Percentiles rank a stretch among this genome's conserved stretches.
phyloP scores from a whole-genome alignment of 768 basidiomycete genomes.

The Rhizopogon rudus region DNA sequence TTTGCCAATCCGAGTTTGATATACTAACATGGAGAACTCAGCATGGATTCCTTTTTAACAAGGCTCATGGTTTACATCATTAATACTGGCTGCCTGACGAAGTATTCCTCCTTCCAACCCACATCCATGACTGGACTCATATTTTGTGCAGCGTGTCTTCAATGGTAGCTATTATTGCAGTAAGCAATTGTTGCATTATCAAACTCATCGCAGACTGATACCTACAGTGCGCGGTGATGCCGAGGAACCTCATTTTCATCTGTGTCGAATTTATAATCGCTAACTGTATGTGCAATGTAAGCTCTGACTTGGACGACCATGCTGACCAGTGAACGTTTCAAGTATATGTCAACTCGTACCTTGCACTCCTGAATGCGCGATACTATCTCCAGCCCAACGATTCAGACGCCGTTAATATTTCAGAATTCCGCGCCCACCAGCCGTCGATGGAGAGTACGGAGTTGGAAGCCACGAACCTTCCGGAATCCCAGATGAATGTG shows the following conservation, averaged over 20 bases:
- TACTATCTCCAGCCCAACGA: no score
- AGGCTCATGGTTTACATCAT: neutral
- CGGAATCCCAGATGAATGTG: neutral
- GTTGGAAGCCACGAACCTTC: no score
- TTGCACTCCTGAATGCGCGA: no score
- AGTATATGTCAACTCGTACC: constrained; percentile 2
- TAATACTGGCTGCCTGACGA: neutral
- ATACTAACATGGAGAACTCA: neutral
- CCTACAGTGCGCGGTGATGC: no score
- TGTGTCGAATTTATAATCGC: no score
- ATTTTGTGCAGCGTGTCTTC: neutral
- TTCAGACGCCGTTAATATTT: no score
- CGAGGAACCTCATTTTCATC: no score
- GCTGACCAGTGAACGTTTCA: neutral
- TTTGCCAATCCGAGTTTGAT: neutral
- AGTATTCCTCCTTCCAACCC: neutral
- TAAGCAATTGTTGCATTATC: neutral
- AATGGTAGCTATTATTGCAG: neutral
- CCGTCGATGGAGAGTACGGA: no score
- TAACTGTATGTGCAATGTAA: no score
- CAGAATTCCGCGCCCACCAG: no score
- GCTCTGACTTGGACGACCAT: no score
- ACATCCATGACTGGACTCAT: neutral
- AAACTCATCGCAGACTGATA: no score
- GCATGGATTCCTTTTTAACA: neutral